Evolutionary conservation across 2,329 filamentous ascomycete species (phyloP).

Genomic region (Chaetomium sp.): DNA sequence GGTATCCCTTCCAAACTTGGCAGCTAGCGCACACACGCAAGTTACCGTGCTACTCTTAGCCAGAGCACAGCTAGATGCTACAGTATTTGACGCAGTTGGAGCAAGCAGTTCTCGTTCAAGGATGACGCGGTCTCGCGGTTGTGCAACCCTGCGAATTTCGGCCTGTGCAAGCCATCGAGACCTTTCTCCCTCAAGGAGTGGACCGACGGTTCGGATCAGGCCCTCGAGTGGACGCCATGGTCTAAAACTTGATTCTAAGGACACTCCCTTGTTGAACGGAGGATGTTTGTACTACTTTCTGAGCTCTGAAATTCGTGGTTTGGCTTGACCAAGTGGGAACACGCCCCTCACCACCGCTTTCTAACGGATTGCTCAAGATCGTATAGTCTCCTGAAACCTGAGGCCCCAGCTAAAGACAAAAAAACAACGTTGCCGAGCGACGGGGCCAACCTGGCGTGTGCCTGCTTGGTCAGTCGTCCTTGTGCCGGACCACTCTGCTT

Average conservation of each 20-base stretch:
- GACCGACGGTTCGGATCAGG: background rate
- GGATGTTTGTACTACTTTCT: background rate
- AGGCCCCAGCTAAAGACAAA: background rate
- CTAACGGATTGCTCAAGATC: background rate
- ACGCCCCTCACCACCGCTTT: background rate
- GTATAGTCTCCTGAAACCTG: background rate
- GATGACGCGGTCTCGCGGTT: conserved; percentile 9
- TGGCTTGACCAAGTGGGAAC: background rate
- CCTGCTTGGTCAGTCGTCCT: background rate
- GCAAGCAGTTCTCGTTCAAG: background rate
- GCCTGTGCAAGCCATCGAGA: background rate
- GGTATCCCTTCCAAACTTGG: conserved; percentile 19
- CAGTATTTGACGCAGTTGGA: conserved; percentile 17
- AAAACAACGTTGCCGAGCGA: conserved; percentile 14
- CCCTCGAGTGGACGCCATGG: background rate
- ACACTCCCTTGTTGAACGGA: background rate
- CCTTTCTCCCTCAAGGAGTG: background rate
- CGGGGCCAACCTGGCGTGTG: background rate
- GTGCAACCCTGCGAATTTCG: conserved; percentile 1
- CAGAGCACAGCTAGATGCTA: conserved; percentile 28
- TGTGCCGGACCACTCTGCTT: background rate
- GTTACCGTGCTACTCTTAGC: conserved; percentile 24
- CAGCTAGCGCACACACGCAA: conserved; percentile 23
- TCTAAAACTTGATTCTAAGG: background rate
- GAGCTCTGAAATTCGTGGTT: background rate